phyloP scores from a whole-genome alignment of 2,329 filamentous ascomycete genomes.

The Lomentospora prolificans region DNA sequence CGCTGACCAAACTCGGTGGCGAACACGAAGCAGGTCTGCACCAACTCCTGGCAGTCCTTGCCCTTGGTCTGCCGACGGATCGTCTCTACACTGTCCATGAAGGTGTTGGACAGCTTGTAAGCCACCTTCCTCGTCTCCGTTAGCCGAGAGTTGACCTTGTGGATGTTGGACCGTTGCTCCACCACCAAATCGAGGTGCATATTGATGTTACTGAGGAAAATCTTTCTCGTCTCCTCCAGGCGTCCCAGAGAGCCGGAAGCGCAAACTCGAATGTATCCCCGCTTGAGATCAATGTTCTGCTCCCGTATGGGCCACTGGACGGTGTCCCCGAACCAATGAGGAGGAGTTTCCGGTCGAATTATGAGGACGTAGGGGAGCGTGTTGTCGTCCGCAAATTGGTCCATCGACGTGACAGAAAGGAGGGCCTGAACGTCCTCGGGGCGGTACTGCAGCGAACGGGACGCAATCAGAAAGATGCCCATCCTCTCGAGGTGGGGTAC shows the following conservation, averaged over 20 bases:
- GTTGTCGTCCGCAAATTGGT: constrained; percentile 55
- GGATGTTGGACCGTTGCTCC: constrained; percentile 86
- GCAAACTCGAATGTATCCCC: constrained; percentile 77
- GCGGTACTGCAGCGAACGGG: constrained; percentile 64
- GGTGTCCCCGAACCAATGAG: constrained; percentile 74
- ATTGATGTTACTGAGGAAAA: constrained; percentile 69
- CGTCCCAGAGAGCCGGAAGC: constrained; percentile 77
- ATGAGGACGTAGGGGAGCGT: constrained; percentile 79
- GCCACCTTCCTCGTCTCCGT: constrained; percentile 93
- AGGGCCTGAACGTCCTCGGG: constrained; percentile 78
- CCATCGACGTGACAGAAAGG: constrained; percentile 57
- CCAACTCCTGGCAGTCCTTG: constrained; percentile 85
- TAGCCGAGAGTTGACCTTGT: constrained; percentile 81
- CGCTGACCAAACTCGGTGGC: constrained; percentile 98
- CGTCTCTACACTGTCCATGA: constrained; percentile 96
- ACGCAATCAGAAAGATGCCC: constrained; percentile 75
- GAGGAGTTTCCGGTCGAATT: constrained; percentile 66
- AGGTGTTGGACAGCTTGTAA: constrained; percentile 92
- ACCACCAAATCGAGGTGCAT: constrained; percentile 82
- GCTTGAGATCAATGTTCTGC: constrained; percentile 74
- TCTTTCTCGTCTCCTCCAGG: constrained; percentile 66
- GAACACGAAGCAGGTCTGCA: constrained; percentile 96
- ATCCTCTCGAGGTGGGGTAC: constrained; percentile 60
- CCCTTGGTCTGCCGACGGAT: constrained; percentile 78
- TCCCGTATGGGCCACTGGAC: constrained; percentile 64